phyloP scores from a whole-genome alignment of 2,329 filamentous ascomycete species.

The Fusarium kyushuense region DNA sequence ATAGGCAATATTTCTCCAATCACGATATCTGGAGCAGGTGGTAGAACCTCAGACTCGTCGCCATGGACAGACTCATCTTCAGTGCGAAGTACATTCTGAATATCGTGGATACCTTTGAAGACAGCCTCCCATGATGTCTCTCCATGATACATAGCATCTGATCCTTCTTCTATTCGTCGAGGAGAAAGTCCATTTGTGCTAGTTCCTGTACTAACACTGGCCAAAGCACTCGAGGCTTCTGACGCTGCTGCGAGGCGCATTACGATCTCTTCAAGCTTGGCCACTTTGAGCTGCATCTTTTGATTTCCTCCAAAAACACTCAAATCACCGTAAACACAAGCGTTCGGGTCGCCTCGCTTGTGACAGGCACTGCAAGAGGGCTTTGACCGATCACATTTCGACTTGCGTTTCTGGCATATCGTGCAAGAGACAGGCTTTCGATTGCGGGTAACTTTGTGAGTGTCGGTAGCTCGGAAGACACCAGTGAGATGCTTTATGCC shows the following conservation, averaged over 20 bases:
- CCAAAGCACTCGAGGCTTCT: background rate
- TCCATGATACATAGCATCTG: slow-evolving; percentile 50
- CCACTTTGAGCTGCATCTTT: slow-evolving; percentile 57
- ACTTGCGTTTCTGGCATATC: slow-evolving; percentile 58
- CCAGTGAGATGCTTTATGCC: slow-evolving; percentile 44
- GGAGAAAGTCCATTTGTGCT: background rate
- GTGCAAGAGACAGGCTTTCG: slow-evolving; percentile 58
- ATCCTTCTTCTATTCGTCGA: slow-evolving; percentile 16
- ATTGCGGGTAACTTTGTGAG: slow-evolving; percentile 54
- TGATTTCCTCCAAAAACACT: slow-evolving; percentile 36
- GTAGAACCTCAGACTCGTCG: slow-evolving; percentile 7
- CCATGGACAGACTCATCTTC: slow-evolving; percentile 20
- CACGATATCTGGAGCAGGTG: slow-evolving; percentile 50
- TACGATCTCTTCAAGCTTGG: slow-evolving; percentile 58
- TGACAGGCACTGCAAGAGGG: slow-evolving; percentile 56
- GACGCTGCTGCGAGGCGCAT: slow-evolving; percentile 50
- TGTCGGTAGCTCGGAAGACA: slow-evolving; percentile 55
- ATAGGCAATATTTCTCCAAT: slow-evolving; percentile 48
- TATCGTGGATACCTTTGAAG: slow-evolving; percentile 58
- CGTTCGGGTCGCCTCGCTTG: slow-evolving; percentile 52
- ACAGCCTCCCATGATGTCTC: slow-evolving; percentile 58
- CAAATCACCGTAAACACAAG: slow-evolving; percentile 52
- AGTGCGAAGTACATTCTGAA: slow-evolving; percentile 53
- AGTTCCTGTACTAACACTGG: background rate
- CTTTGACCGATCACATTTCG: slow-evolving; percentile 57